Base-by-base conservation (phyloP, 805 yeast species). In the Kazachstania psychrophila region DNA sequence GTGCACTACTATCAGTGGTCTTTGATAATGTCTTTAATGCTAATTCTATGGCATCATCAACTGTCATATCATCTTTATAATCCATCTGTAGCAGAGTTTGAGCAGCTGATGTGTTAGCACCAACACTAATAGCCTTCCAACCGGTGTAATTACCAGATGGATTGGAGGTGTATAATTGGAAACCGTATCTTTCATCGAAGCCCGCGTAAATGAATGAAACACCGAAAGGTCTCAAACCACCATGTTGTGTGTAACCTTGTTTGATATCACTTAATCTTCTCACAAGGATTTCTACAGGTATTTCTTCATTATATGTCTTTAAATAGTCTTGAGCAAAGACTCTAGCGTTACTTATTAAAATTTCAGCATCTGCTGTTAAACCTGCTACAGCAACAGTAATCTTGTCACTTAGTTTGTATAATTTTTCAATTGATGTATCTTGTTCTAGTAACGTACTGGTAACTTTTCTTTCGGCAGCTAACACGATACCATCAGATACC, bases 111-210 rank as follows among this genome's bases (percentile, higher is more conserved):
- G 86, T 87, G 65, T 92, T 92, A 34, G 96, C 95, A 28, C 99
- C 99, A 42, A 92, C 88, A 49, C 86, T 73, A 23, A 96, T 89
- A 30, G 98, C 98, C 63, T 84, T 87, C 99, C 99, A 92, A 18
- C 98, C 97, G 15, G 94, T 76, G 60, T 88, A 92, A 64, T 92
- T 92, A 19, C 99, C 99, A 0, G 95, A 84, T 11, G 99, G 99
- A 58, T 92, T 92, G 17, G 95, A 82, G 5, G 96, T 88, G 65
- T 79, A 92, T 47, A 92, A 69, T 62, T 92, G 98, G 69, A 81
- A 92, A 23, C 87, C 87, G 52, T 79, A 79, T 52, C 85, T 67
- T 37, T 86, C 89, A 59, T 92, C 98, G 55, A 79, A 81, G 6
- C 99, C 99, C 5, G 97, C 98, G 56, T 84, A 92, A 42, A 92